Percentiles rank a stretch among this genome's conserved stretches.
These are phyloP conservation scores for Quercus agrifolia DNA, from an alignment of 306 rosid genomes.

Conservation along the genomic window DNA sequence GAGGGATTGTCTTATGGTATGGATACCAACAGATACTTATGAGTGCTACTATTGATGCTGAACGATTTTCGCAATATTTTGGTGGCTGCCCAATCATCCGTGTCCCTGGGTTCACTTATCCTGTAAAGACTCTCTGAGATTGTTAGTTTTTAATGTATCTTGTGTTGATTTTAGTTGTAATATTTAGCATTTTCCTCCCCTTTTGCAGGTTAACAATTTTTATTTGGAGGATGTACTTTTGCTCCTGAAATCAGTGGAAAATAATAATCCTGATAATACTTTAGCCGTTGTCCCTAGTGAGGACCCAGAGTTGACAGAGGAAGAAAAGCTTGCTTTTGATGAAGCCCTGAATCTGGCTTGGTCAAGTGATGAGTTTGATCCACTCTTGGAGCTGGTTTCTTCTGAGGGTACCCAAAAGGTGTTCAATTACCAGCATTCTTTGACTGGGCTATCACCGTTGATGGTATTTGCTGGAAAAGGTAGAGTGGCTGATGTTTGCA, in stretches of 20 bases:
- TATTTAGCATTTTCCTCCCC: background rate
- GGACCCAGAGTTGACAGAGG: constrained; percentile 48
- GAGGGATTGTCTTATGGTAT: background rate
- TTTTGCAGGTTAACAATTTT: constrained; percentile 68
- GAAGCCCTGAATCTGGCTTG: constrained; percentile 86
- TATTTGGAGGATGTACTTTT: constrained; percentile 92
- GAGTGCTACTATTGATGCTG: constrained; percentile 93
- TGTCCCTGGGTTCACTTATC: constrained; percentile 95
- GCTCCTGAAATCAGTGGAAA: constrained; percentile 43
- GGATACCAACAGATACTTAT: constrained; percentile 62
- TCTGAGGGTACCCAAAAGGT: constrained; percentile 43
- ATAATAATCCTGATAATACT: constrained; percentile 54
- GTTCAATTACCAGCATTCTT: constrained; percentile 81
- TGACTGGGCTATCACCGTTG: constrained; percentile 67
- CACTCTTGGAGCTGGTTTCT: constrained; percentile 72
- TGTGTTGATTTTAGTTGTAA: constrained; percentile 2
- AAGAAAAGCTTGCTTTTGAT: constrained; percentile 64
- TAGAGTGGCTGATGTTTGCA: constrained; percentile 70
- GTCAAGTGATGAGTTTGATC: constrained; percentile 73
- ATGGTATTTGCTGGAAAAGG: constrained; percentile 96
- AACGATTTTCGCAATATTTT: constrained; percentile 84
- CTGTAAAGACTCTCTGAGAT: constrained; percentile 45
- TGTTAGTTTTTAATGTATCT: constrained; percentile 15
- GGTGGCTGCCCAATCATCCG: constrained; percentile 85
- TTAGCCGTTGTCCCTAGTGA: constrained; percentile 23